phyloP scores from a whole-genome alignment of 208 protist species.

The Trypanosomatidae sp. region DNA sequence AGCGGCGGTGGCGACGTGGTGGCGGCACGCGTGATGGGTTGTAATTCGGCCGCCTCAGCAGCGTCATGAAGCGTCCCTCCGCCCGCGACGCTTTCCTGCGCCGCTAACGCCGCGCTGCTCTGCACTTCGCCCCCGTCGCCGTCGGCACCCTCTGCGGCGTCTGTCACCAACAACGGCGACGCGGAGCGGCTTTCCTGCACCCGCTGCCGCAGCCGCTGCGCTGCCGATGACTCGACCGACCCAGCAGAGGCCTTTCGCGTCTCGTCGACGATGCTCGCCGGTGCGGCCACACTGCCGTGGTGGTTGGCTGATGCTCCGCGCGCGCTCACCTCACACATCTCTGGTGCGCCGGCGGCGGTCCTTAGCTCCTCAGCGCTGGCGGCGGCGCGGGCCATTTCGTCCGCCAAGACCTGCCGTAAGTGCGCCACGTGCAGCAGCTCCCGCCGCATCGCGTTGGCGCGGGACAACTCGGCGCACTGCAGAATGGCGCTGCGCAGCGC shows the following conservation, averaged over 20 bases:
- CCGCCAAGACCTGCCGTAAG: constrained; percentile 26
- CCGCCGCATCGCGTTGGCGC: constrained; percentile 33
- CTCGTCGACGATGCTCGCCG: no score
- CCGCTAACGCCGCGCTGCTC: background rate
- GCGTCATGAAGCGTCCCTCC: no score
- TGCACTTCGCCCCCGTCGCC: background rate
- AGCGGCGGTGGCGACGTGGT: no score
- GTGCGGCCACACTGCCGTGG: no score
- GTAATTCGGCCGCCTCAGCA: no score
- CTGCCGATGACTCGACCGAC: background rate
- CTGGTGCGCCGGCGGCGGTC: background rate
- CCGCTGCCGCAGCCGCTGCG: constrained; percentile 9
- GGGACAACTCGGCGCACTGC: constrained; percentile 37
- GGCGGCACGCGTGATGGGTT: no score
- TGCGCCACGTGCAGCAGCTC: constrained; percentile 39
- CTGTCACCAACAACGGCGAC: no score
- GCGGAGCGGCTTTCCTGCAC: constrained; percentile 9
- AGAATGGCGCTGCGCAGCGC: constrained; percentile 20
- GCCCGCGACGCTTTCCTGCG: no score
- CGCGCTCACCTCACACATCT: no score
- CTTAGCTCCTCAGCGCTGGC: background rate
- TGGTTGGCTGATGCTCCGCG: no score
- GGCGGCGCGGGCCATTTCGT: background rate
- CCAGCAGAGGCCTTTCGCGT: no score
- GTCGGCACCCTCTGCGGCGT: background rate